These are phyloP conservation scores for Rhinocladiella similis DNA, from an alignment of 2,329 filamentous ascomycete species.

Conservation along the genomic window DNA sequence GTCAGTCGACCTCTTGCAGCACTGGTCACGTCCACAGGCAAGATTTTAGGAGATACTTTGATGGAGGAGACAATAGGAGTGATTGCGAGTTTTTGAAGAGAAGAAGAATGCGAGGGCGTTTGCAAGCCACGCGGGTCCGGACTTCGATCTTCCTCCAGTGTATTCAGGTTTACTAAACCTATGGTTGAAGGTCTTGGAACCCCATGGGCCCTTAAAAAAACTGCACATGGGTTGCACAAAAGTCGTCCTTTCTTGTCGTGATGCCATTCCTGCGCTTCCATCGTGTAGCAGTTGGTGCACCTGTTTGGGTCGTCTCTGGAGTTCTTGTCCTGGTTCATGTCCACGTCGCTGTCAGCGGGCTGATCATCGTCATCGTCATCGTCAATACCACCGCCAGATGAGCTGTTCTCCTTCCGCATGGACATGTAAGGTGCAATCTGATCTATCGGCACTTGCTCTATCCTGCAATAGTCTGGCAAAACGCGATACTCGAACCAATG, in stretches of 20 bases:
- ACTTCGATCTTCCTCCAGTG: not conserved
- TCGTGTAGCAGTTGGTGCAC: constrained; percentile 20
- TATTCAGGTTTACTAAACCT: not conserved
- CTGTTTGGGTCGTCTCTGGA: not conserved
- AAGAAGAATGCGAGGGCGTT: not conserved
- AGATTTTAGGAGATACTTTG: not conserved
- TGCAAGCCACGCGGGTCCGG: not conserved
- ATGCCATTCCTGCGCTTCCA: constrained; percentile 7
- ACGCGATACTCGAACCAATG: constrained; percentile 22
- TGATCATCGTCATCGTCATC: not conserved
- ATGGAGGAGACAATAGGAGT: not conserved
- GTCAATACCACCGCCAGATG: not conserved
- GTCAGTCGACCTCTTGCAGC: not conserved
- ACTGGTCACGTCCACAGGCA: not conserved
- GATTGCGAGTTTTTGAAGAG: not conserved
- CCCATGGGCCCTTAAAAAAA: constrained; percentile 10
- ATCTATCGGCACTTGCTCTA: constrained; percentile 14
- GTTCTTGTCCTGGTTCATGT: not conserved
- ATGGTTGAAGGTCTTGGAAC: constrained; percentile 13
- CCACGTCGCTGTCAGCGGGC: not conserved
- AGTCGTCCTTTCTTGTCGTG: constrained; percentile 8
- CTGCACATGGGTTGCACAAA: constrained; percentile 14
- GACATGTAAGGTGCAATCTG: constrained; percentile 18
- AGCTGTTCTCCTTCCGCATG: not conserved
- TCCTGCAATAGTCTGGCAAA: constrained; percentile 27